Evolutionary conservation across 2,329 filamentous ascomycete genomes (phyloP), one percentile per base, ranked within the genome.

Genomic region (Hypoxylon sp.): DNA sequence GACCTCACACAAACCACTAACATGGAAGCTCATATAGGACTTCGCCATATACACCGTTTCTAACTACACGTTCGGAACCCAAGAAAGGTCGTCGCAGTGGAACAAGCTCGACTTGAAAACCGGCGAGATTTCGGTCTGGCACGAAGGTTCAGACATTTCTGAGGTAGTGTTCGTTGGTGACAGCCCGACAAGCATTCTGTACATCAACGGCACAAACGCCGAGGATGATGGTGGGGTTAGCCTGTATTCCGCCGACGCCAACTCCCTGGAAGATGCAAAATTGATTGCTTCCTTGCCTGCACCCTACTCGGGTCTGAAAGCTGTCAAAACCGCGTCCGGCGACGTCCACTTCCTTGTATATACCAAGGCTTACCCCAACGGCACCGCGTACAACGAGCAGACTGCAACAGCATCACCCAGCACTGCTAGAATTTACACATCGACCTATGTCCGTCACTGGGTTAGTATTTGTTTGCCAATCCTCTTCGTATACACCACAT

Each of bases 391-490:
- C 64, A 85, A 84, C 52, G 74, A 75, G 29, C 71, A 78, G 34
- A 67, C 76, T 8, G 79, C 73, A 2, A 67, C 72, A 30, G 73
- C 75, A 25, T 70, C 75, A 5, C 66, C 71, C 9, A 79, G 79
- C 53, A 73, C 76, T 13, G 82, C 79, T 2, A 75, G 78, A 31
- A 75, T 84, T 38, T 85, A 85, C 61, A 77, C 77, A 32, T 75
- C 75, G 6, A 75, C 80, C 44, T 85, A 81, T 48, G 78, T 83
- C 11, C 76, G 82, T 2, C 82, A 86, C 61, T 86, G 82, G 82
- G 63, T 66, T 35, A 53, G 63, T 57, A 44, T 16, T 16, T 13
- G 5, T 16, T 15, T 15, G 5, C 4, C 20, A 20, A n/a, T 7
- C 25, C 5, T n/a, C n/a, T n/a, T n/a, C n/a, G n/a, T n/a, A n/a